Evolutionary conservation across 225 moss, liverwort and hornwort genomes (phyloP).

Genomic region (Pleurozium schreberi): DNA sequence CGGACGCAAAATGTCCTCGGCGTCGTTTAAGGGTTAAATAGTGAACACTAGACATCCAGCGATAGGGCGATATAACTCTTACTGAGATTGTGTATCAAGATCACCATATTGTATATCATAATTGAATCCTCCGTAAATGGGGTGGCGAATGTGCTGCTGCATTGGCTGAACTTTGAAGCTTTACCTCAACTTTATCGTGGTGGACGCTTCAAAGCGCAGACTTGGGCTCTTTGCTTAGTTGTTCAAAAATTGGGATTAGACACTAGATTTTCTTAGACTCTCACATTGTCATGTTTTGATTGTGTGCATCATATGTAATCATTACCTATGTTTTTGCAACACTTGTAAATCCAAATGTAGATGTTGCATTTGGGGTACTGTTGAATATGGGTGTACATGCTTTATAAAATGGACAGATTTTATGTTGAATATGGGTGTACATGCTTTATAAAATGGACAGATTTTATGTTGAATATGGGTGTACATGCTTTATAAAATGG

Average conservation of each 20-base stretch:
- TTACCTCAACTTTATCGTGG: background rate
- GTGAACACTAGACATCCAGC: too few relatives aligned
- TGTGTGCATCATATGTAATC: background rate
- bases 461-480: too few relatives aligned
- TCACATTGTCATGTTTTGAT: background rate
- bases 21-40: too few relatives aligned
- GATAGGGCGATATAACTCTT: too few relatives aligned
- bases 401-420: background rate
- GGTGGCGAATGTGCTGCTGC: too few relatives aligned
- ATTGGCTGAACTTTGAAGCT: background rate
- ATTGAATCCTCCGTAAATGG: too few relatives aligned
- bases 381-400: background rate
- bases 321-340: background rate
- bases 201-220: background rate
- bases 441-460: too few relatives aligned
- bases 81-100: too few relatives aligned
- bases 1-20: too few relatives aligned
- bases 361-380: background rate
- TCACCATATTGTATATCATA: too few relatives aligned
- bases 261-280: background rate
- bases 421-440: too few relatives aligned
- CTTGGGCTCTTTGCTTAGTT: background rate
- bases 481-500: too few relatives aligned
- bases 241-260: background rate
- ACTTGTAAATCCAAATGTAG: background rate